These are phyloP conservation scores for Penicillium sp. DNA, from an alignment of 2,329 filamentous ascomycete species.

Conservation along the genomic window DNA sequence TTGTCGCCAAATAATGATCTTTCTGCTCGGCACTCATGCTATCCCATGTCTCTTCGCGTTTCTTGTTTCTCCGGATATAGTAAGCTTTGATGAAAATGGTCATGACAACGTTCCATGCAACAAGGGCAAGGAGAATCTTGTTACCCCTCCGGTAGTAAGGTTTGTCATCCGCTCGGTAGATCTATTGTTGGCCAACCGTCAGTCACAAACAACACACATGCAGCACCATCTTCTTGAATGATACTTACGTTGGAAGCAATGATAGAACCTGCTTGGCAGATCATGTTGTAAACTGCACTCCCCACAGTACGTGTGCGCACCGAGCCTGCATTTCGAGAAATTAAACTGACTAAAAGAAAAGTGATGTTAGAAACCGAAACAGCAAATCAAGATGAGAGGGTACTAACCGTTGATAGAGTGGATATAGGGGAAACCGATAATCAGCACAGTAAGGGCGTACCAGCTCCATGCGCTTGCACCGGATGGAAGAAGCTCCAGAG, in stretches of 20 bases:
- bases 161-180: constrained; percentile 53
- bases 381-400: background rate
- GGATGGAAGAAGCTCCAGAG: constrained; percentile 48
- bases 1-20: constrained; percentile 47
- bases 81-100: constrained; percentile 51
- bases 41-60: constrained; percentile 52
- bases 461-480: constrained; percentile 53
- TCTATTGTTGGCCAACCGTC: constrained; percentile 32
- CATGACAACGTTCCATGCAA: constrained; percentile 48
- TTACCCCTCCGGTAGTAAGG: constrained; percentile 60
- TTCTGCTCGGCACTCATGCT: constrained; percentile 50
- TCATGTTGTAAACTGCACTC: constrained; percentile 37
- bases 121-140: constrained; percentile 55
- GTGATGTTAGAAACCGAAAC: background rate
- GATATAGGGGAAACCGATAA: constrained; percentile 55
- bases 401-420: constrained; percentile 49
- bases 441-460: constrained; percentile 42
- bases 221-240: background rate
- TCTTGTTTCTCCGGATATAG: constrained; percentile 47
- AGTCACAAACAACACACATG: fast-evolving
- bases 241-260: constrained; percentile 31
- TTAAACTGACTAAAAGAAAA: constrained; percentile 9
- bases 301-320: constrained; percentile 34
- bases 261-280: constrained; percentile 34
- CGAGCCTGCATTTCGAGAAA: constrained; percentile 33